phyloP scores from a whole-genome alignment of 176 grass and related monocot species.

The Melocanna baccifera region DNA sequence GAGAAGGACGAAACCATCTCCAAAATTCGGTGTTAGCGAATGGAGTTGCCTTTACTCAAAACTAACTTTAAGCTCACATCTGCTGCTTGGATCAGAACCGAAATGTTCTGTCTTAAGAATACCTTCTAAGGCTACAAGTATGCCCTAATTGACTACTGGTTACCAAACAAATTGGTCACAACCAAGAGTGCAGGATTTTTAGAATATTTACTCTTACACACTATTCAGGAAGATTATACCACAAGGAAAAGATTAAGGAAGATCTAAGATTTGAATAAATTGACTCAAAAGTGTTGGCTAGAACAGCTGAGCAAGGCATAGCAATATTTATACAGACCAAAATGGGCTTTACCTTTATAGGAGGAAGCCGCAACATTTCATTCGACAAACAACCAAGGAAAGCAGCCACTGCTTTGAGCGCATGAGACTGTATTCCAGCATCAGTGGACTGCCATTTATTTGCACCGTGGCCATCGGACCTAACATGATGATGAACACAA shows the following conservation, averaged over 20 bases:
- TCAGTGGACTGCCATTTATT: conserved; percentile 63
- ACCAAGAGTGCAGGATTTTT: neutral
- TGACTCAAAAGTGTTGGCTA: too few species aligned
- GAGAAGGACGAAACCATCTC: conserved; percentile 58
- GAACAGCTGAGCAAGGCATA: neutral
- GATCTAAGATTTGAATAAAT: neutral
- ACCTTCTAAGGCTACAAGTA: conserved; percentile 37
- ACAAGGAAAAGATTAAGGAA: neutral
- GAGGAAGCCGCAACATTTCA: conserved; percentile 40
- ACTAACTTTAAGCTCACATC: conserved; percentile 51
- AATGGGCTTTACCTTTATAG: conserved; percentile 47
- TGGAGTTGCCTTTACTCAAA: conserved; percentile 36
- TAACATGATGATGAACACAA: conserved; percentile 18
- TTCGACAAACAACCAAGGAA: conserved; percentile 46
- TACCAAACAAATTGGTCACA: neutral
- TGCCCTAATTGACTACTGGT: conserved; percentile 54
- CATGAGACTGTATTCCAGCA: conserved; percentile 60
- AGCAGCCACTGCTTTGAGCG: conserved; percentile 44
- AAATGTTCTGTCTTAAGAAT: conserved; percentile 42
- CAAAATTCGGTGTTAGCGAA: conserved; percentile 50
- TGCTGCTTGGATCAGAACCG: conserved; percentile 41
- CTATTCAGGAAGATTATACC: neutral
- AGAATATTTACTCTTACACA: neutral
- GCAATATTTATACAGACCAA: neutral
- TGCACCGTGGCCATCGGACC: conserved; percentile 40